Base-by-base conservation (phyloP, 805 yeast genomes). In the Ogataea methylovora region DNA sequence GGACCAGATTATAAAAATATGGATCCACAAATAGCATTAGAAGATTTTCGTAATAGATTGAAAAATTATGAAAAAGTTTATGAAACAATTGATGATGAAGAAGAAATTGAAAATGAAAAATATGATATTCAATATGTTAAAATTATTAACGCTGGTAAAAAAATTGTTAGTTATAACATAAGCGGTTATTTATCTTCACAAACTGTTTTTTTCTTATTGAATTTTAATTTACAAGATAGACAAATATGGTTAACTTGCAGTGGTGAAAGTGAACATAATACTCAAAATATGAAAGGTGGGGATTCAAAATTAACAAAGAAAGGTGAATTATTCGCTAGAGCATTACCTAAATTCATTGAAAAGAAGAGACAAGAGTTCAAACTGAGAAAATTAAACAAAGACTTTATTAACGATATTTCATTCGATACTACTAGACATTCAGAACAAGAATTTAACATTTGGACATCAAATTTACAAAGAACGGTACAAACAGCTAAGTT, bases 1-100 rank as follows among this genome's bases (percentile, higher is more conserved):
- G 98, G 98, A 0, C 98, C 97, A 0, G 97, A 90, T 60, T 90
- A 90, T 61, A 71, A 71, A 39, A 71, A 79, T 32, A 86, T 87
- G 85, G 90, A 90, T 52, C 84, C 84, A 2, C 76, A 77, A 30
- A 49, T 70, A 11, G 96, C 97, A 0, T 55, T 90, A 17, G 68
- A 65, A 31, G 98, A 90, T 60, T 90, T 90, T 53, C 75, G 79
- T 35, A 81, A 80, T 33, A 71, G 98, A 38, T 68, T 90, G 40
- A 60, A 67, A 24, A 90, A 90, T 52, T 90, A 90, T 55, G 90
- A 87, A 53, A 74, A 70, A 54, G 96, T 90, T 2, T 90, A 90
- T 58, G 88, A 92, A 56, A 82, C 96, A 1, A 80, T 90, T 24
- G 94, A 83, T 43, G 94, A 84, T 30, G 46, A 39, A 17, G 64